Evolutionary conservation across 1,139 yeast species (phyloP), one percentile per base, ranked within the genome.

Genomic region (Saccharomycopsis hybrid): DNA sequence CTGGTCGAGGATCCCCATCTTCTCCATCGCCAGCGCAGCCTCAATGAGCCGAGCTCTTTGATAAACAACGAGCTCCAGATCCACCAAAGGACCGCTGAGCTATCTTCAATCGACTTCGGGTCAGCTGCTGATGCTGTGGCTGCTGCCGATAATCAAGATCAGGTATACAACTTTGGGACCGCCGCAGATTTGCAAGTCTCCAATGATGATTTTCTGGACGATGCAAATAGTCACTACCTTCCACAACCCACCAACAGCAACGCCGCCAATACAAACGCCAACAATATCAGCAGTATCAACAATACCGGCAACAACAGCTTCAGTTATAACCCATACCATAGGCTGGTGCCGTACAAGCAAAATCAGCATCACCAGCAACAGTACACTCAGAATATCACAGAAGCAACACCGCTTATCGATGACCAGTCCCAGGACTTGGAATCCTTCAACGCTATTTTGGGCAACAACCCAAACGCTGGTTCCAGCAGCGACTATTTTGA

Each of bases 41-140:
- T n/a, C 18, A n/a, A 13, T 36, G 39, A 36, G 39, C 5, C 24
- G 40, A 36, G 41, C 1, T 46, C 46, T 3, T 42, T 52, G 13
- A 48, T 52, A 25, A 52, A 52, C 36, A 41, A 41, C 18, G 54
- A 50, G 40, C 49, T 44, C 5, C 48, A 30, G 35, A 48, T 52
- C 18, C 55, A 52, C 35, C 49, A 46, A 32, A 44, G 42, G 38
- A 50, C 55, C 7, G 55, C 55, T 5, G 55, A 52, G 42, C 33
- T 52, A 31, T 43, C 53, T 5, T 38, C 51, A 4, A 37, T 52
- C 11, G 53, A 52, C 32, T 52, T 52, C 28, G 41, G 35, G 28
- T 38, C 33, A 9, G 31, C 33, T 30, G 42, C 27, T 9, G 33
- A 8, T 36, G n/a, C n/a, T n/a, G n/a, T n/a, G n/a, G n/a, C n/a